Base-by-base conservation (phyloP, 192 early-diverging fungal genomes). In the Podila verticillata region DNA sequence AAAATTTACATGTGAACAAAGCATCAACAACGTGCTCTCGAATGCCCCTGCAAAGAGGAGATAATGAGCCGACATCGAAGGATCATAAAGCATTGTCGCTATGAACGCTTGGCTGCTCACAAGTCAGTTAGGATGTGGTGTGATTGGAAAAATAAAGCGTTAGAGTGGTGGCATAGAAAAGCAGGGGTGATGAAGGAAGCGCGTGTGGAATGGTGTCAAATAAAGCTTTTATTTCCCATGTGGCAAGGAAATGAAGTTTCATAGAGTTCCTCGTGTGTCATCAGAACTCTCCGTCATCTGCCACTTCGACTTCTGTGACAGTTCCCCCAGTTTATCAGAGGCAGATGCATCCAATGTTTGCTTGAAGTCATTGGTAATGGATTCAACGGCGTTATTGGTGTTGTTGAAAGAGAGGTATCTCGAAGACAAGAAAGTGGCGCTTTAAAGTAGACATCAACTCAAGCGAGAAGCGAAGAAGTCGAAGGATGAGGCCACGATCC, bases 261-360 rank as follows among this genome's bases (percentile, higher is more conserved):
- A 22, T 61, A 19, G 60, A 6, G 28, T 74, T 39, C 36, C 36
- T 57, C 26, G 30, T 17, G 32, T 31, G 48, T 5, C 59, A 67
- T 44, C 57, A 47, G 48, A 74, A 63, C 65, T 62, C n/a, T 35
- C 72, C 47, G 65, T 30, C 63, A 36, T 39, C 51, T 36, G 32
- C 20, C 65, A 74, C 60, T 63, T 74, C 65, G 65, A 66, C 57
- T 73, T 73, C 57, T 73, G 66, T 19, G 64, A 61, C 47, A 36
- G 64, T 39, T 44, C 48, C n/a, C 72, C 58, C n/a, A 31, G 60
- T 15, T 31, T 73, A 20, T 9, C 57, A 48, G 72, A 73, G 61
- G 28, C 60, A 74, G 35, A 63, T 39, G 65, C 65, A 15, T 74
- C 65, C 65, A 26, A 44, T 67, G 56, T 74, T 63, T 74, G 51